Conservation (phyloP, 371 early-diverging fungal genomes). For the Lichtheimia hyalospora region DNA sequence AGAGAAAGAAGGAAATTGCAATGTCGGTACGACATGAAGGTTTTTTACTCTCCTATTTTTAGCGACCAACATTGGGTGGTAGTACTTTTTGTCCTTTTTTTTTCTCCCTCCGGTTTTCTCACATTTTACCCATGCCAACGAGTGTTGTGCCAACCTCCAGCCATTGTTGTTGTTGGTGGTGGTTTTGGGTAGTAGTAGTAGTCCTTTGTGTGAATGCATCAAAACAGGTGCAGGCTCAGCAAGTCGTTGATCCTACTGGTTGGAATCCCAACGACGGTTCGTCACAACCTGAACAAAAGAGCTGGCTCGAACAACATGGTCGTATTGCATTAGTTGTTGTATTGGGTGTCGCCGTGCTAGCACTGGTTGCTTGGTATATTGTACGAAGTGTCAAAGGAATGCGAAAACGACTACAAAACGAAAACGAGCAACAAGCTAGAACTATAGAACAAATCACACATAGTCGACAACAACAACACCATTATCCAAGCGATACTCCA, state of each 20-base stretch:
- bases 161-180: too few species aligned
- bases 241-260: conserved; percentile 3
- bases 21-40: neutral
- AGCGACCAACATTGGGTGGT: too few species aligned
- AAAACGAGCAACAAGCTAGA: conserved; percentile 20
- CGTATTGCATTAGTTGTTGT: conserved; percentile 25
- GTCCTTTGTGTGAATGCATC: neutral
- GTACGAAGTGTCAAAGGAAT: conserved; percentile 20
- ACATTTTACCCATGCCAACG: neutral
- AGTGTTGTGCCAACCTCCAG: too few species aligned
- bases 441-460: conserved; percentile 12
- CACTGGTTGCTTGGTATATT: conserved; percentile 17
- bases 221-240: conserved; percentile 1
- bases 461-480: neutral
- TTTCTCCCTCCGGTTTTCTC: neutral
- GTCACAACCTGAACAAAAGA: conserved; percentile 2
- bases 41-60: conserved; percentile 2
- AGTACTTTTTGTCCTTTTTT: neutral
- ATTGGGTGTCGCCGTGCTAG: conserved; percentile 13
- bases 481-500: neutral
- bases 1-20: too few species aligned
- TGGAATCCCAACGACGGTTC: conserved; percentile 3
- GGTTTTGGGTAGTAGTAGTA: too few species aligned
- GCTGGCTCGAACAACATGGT: conserved; percentile 22
- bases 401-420: conserved; percentile 18